phyloP scores from a whole-genome alignment of 768 basidiomycete species.

The Mrakia frigida region DNA sequence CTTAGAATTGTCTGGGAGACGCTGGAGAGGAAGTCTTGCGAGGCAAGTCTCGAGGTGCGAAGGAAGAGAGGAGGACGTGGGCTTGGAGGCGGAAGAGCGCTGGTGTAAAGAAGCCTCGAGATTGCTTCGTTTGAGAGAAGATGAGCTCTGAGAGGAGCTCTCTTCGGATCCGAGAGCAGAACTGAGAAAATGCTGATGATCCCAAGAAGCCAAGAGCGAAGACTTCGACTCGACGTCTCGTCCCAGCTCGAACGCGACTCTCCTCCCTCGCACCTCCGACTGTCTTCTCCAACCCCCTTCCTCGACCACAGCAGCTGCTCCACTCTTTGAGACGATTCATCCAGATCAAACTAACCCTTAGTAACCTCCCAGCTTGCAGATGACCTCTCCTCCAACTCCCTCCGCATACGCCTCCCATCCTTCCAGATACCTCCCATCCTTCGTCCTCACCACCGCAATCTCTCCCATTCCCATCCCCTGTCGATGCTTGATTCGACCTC shows the following conservation, averaged over 20 bases:
- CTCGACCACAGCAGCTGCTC: too few species aligned
- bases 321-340: neutral
- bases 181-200: too few species aligned
- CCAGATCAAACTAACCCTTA: neutral
- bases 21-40: neutral
- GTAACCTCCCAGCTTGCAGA: slow-evolving; percentile 40
- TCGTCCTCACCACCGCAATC: slow-evolving; percentile 75
- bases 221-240: too few species aligned
- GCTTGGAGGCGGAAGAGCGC: neutral
- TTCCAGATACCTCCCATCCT: slow-evolving; percentile 63
- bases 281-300: too few species aligned
- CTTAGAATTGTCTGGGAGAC: too few species aligned
- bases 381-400: slow-evolving; percentile 73
- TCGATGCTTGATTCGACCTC: slow-evolving; percentile 71
- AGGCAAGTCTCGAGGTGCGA: neutral
- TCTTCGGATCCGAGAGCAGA: too few species aligned
- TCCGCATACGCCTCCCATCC: slow-evolving; percentile 82
- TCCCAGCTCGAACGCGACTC: too few species aligned
- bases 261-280: too few species aligned
- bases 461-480: slow-evolving; percentile 87
- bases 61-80: neutral
- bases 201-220: too few species aligned
- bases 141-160: too few species aligned
- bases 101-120: neutral
- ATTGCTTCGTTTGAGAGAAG: too few species aligned